Conservation (phyloP, 768 basidiomycete genomes). For the Lanmaoa pseudosensibilis region DNA sequence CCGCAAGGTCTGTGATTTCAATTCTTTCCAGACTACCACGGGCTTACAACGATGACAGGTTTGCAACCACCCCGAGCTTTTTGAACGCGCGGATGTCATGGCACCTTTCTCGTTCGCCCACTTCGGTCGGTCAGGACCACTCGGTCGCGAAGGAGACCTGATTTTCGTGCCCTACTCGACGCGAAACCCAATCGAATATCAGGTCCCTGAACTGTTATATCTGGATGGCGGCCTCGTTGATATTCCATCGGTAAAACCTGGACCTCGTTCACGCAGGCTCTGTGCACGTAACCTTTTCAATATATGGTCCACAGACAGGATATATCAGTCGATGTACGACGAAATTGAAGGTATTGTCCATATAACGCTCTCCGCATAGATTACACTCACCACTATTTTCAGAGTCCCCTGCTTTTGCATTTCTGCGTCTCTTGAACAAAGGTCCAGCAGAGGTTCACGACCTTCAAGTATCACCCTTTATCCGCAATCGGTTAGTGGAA, state of each 20-base stretch:
- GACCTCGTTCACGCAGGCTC: conserved; percentile 49
- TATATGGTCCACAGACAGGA: conserved; percentile 88
- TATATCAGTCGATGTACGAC: conserved; percentile 67
- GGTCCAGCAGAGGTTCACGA: conserved; percentile 65
- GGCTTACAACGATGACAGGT: conserved; percentile 49
- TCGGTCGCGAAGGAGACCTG: conserved; percentile 87
- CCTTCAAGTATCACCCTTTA: conserved; percentile 58
- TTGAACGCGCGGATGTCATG: conserved; percentile 94
- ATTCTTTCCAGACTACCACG: background rate
- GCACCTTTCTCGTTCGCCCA: conserved; percentile 88
- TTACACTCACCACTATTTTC: conserved; percentile 22
- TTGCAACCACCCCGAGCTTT: conserved; percentile 98
- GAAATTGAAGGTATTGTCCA: conserved; percentile 47
- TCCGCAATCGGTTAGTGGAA: conserved; percentile 54
- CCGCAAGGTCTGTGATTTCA: conserved; percentile 66
- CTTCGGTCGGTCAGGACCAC: conserved; percentile 77
- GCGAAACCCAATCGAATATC: conserved; percentile 79
- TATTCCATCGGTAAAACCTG: conserved; percentile 57
- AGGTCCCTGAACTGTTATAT: conserved; percentile 74
- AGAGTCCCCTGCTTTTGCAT: conserved; percentile 66
- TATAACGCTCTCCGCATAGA: background rate
- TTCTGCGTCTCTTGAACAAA: conserved; percentile 67
- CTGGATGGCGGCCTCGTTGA: conserved; percentile 71
- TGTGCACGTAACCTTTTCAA: conserved; percentile 71
- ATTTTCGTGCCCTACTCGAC: conserved; percentile 83